phyloP scores from a whole-genome alignment of 2,329 filamentous ascomycete genomes.

The Aspergillus alliaceus region DNA sequence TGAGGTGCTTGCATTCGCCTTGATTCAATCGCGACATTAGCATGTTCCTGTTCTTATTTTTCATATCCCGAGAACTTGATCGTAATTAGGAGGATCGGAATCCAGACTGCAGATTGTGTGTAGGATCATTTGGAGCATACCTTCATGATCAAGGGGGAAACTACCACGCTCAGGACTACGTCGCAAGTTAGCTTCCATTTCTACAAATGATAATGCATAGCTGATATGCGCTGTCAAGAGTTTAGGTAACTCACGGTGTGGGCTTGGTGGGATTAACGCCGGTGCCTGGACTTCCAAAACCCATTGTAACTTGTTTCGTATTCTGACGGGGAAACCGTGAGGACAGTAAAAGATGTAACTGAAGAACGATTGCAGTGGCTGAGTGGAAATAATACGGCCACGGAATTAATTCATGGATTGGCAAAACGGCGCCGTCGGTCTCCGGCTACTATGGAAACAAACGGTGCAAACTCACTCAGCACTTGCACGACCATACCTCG shows the following conservation, averaged over 20 bases:
- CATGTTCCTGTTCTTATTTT: neutral
- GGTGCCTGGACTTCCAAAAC: constrained; percentile 72
- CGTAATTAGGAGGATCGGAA: neutral
- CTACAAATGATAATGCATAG: neutral
- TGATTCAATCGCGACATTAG: neutral
- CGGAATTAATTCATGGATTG: neutral
- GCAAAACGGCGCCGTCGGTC: neutral
- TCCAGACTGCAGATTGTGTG: neutral
- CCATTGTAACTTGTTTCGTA: constrained; percentile 26
- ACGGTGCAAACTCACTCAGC: constrained; percentile 21
- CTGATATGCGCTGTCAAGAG: neutral
- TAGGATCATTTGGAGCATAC: constrained; percentile 38
- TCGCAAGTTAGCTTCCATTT: constrained; percentile 6
- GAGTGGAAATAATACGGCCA: constrained; percentile 6
- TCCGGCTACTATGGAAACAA: constrained; percentile 18
- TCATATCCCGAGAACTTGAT: too few species aligned
- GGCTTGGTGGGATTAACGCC: constrained; percentile 65
- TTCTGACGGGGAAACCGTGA: neutral
- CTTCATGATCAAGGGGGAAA: constrained; percentile 95
- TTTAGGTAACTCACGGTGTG: constrained; percentile 58
- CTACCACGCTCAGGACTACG: constrained; percentile 82
- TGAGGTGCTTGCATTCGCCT: constrained; percentile 93
- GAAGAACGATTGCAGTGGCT: neutral
- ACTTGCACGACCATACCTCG: neutral
- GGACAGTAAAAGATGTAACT: neutral